Conservation (phyloP, 768 basidiomycete genomes). For the Boletus reticuloceps region DNA sequence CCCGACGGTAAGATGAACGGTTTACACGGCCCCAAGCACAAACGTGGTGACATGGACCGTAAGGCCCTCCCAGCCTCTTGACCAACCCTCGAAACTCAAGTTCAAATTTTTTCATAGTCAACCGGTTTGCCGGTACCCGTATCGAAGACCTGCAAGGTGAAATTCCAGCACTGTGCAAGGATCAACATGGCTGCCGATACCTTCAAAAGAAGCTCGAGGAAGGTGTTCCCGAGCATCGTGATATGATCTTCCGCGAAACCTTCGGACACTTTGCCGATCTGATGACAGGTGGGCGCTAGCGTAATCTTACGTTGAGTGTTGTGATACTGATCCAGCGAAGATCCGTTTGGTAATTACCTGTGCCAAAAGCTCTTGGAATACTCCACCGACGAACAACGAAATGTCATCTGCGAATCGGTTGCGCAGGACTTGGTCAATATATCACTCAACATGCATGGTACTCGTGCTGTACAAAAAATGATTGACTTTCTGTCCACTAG, state of each 20-base stretch:
- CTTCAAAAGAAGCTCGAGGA: conserved; percentile 99
- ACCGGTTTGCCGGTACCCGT: conserved; percentile 94
- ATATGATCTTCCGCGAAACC: conserved; percentile 99
- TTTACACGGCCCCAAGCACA: conserved; percentile 90
- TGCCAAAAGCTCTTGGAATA: conserved; percentile 98
- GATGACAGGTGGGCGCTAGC: conserved; percentile 76
- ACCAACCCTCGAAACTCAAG: background rate
- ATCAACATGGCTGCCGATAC: conserved; percentile 98
- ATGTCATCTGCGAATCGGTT: conserved; percentile 95
- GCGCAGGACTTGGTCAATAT: conserved; percentile 97
- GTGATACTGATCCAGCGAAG: conserved; percentile 36
- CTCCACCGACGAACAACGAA: conserved; percentile 96
- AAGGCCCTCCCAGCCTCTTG: conserved; percentile 47
- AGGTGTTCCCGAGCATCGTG: conserved; percentile 90
- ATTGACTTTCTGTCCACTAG: conserved; percentile 97
- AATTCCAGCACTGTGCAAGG: conserved; percentile 92
- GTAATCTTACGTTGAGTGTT: background rate
- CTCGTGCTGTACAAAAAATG: conserved; percentile 99
- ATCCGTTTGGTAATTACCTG: conserved; percentile 98
- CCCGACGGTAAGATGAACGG: conserved; percentile 86
- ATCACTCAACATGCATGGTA: conserved; percentile 99
- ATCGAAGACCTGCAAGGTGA: conserved; percentile 96
- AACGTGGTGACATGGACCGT: conserved; percentile 89
- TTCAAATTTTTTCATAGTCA: conserved; percentile 51
- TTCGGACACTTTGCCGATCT: conserved; percentile 97